These are phyloP conservation scores for Cucurbita pepo DNA, from an alignment of 306 rosid species.

Conservation along the genomic window DNA sequence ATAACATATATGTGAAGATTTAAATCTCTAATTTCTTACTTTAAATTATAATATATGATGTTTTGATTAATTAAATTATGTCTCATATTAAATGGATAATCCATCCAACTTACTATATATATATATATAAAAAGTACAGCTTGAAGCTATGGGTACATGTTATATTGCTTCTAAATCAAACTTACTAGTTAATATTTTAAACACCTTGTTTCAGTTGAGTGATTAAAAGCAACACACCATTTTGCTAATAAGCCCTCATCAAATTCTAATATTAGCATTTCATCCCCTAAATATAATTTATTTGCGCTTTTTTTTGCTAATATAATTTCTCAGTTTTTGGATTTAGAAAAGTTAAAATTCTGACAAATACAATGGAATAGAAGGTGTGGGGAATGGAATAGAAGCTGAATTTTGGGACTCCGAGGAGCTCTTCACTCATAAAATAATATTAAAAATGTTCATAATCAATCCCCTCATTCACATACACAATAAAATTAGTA, in stretches of 20 bases:
- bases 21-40: no score
- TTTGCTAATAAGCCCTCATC: neutral
- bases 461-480: neutral
- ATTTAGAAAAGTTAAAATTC: constrained; percentile 8
- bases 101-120: no score
- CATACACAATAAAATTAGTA: neutral
- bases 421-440: constrained; percentile 26
- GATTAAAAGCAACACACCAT: neutral
- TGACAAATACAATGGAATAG: constrained; percentile 92
- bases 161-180: neutral
- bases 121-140: neutral
- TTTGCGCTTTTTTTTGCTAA: no score
- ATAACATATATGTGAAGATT: neutral
- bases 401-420: constrained; percentile 89
- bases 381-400: constrained; percentile 99
- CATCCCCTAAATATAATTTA: no score
- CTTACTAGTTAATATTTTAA: neutral
- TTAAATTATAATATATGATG: no score
- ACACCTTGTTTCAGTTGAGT: neutral
- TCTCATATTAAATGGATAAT: no score
- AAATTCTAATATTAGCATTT: neutral
- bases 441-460: constrained; percentile 6
- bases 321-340: neutral
- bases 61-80: no score
- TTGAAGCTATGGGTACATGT: neutral